Evolutionary conservation across 164 flowering plant species (phyloP).

Genomic region (Amborella trichopoda): DNA sequence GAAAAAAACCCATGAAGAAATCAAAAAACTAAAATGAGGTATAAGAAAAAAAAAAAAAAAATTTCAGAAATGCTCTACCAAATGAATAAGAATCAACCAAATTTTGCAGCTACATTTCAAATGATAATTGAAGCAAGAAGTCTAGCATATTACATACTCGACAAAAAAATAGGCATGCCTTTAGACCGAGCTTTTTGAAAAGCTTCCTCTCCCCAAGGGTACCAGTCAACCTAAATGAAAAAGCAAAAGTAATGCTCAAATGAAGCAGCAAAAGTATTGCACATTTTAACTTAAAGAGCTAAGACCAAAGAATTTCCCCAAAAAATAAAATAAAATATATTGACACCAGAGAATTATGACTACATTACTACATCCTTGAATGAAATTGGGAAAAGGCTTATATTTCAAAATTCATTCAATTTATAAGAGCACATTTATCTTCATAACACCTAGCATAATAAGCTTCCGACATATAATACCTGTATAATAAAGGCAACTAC

Average conservation of each 20-base stretch:
- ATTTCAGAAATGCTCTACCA: background rate
- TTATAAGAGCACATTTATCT: too few species aligned
- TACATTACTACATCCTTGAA: background rate
- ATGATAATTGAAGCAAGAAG: background rate
- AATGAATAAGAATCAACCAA: too few species aligned
- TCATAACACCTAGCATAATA: too few species aligned
- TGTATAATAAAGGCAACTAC: too few species aligned
- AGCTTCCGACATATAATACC: too few species aligned
- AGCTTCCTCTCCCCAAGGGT: conserved; percentile 98
- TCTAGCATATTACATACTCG: conserved; percentile 29
- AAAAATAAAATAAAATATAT: background rate
- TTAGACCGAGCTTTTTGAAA: conserved; percentile 66
- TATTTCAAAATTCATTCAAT: background rate
- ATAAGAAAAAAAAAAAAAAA: background rate
- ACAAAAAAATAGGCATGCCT: conserved; percentile 80
- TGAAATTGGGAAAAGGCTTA: background rate
- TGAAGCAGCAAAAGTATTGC: background rate
- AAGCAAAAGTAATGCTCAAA: background rate
- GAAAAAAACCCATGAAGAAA: conserved; percentile 1
- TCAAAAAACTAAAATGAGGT: background rate
- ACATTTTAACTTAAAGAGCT: background rate
- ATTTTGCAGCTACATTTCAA: background rate
- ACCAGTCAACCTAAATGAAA: conserved; percentile 71
- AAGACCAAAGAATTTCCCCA: background rate
- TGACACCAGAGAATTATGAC: background rate